Percentiles rank a stretch among this genome's conserved stretches.
phyloP scores from a whole-genome alignment of 1,139 yeast genomes.

The Hemisphaericaspora xylanilytica region DNA sequence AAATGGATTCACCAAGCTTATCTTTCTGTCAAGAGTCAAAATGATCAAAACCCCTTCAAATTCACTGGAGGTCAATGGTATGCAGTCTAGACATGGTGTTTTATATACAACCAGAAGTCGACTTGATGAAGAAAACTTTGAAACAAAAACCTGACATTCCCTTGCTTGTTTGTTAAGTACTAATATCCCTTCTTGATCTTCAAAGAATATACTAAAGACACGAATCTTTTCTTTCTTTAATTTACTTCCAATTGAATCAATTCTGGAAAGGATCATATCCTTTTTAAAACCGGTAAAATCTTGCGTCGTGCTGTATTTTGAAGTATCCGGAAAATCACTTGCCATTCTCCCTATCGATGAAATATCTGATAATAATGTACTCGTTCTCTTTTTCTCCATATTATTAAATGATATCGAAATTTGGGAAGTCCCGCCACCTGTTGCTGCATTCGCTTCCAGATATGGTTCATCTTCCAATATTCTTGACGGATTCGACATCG shows the following conservation, averaged over 20 bases:
- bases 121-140: slow-evolving; percentile 37
- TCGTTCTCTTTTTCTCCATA: slow-evolving; percentile 52
- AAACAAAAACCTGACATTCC: slow-evolving; percentile 51
- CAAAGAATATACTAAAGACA: slow-evolving; percentile 43
- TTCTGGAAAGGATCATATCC: slow-evolving; percentile 64
- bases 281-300: slow-evolving; percentile 44
- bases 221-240: slow-evolving; percentile 32
- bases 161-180: slow-evolving; percentile 32
- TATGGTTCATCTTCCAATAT: slow-evolving; percentile 34
- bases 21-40: slow-evolving; percentile 27
- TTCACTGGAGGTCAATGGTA: slow-evolving; percentile 30
- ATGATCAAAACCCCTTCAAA: slow-evolving; percentile 45
- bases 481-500: slow-evolving; percentile 17
- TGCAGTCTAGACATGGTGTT: slow-evolving; percentile 42
- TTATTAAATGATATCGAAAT: slow-evolving; percentile 27
- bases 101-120: slow-evolving; percentile 33
- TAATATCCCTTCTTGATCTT: slow-evolving; percentile 60
- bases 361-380: slow-evolving; percentile 54
- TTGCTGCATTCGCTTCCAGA: slow-evolving; percentile 15
- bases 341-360: slow-evolving; percentile 65
- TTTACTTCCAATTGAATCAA: slow-evolving; percentile 31
- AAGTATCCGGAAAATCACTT: slow-evolving; percentile 32
- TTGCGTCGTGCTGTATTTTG: slow-evolving; percentile 20
- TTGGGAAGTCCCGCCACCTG: slow-evolving; percentile 13
- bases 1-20: slow-evolving; percentile 65